phyloP scores from a whole-genome alignment of 768 basidiomycete species.

The Piloderma croceum region DNA sequence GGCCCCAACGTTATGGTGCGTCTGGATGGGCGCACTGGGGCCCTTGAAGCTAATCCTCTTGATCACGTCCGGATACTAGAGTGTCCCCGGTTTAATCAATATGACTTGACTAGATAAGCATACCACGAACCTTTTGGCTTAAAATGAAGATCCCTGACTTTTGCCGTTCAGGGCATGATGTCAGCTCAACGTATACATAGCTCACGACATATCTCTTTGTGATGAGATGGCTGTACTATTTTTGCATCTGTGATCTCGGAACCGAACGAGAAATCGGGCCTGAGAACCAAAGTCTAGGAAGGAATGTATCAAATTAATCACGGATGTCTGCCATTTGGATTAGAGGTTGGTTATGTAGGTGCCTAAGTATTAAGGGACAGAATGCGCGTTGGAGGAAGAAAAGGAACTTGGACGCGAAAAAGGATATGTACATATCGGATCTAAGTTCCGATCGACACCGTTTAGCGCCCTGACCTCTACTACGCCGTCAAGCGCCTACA shows the following conservation, averaged over 20 bases:
- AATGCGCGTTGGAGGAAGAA: too few species aligned
- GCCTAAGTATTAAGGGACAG: too few species aligned
- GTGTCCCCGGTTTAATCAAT: background rate
- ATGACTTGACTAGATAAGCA: slow-evolving; percentile 2
- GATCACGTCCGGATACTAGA: slow-evolving; percentile 89
- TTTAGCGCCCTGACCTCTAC: too few species aligned
- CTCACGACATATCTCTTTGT: slow-evolving; percentile 95
- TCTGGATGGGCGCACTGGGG: slow-evolving; percentile 98
- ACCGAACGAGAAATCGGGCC: slow-evolving; percentile 38
- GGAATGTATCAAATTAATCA: slow-evolving; percentile 90
- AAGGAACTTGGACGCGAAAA: too few species aligned
- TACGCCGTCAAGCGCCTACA: too few species aligned
- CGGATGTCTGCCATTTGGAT: slow-evolving; percentile 94
- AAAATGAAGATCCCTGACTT: slow-evolving; percentile 81
- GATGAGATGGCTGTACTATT: slow-evolving; percentile 97
- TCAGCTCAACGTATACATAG: slow-evolving; percentile 94
- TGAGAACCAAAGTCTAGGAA: slow-evolving; percentile 98
- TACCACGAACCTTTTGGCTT: slow-evolving; percentile 77
- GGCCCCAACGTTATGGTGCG: slow-evolving; percentile 98
- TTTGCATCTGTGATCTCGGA: slow-evolving; percentile 1
- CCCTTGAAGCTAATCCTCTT: slow-evolving; percentile 99
- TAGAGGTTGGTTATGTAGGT: too few species aligned
- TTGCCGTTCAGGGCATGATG: slow-evolving; percentile 96
- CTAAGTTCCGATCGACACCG: too few species aligned
- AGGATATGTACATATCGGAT: too few species aligned